These are phyloP conservation scores for Hansenula sp. DNA, from an alignment of 1,139 yeast species.

Conservation along the genomic window DNA sequence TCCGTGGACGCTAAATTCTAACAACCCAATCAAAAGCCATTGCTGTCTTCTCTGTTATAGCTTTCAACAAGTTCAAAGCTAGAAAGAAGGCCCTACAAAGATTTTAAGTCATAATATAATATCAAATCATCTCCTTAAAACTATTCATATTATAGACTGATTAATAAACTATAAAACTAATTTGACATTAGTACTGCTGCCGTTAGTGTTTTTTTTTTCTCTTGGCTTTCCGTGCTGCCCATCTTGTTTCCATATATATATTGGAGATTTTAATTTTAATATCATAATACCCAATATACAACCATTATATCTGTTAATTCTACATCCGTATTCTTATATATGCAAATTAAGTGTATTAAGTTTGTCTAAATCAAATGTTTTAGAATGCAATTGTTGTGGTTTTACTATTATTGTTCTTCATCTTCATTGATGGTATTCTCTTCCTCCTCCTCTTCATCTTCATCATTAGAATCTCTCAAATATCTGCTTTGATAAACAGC, in stretches of 20 bases:
- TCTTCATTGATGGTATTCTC: constrained; percentile 1
- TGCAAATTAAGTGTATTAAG: too few relatives aligned
- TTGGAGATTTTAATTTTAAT: too few relatives aligned
- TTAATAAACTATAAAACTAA: too few relatives aligned
- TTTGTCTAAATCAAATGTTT: too few relatives aligned
- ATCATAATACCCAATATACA: neutral
- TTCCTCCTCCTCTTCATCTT: constrained; percentile 10
- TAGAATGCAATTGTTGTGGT: neutral
- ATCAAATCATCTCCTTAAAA: too few relatives aligned
- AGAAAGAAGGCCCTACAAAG: constrained; percentile 31
- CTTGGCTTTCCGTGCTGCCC: too few relatives aligned
- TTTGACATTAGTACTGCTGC: too few relatives aligned
- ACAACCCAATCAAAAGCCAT: constrained; percentile 5
- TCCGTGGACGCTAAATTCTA: too few relatives aligned
- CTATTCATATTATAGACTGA: too few relatives aligned
- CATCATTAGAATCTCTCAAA: constrained; percentile 18
- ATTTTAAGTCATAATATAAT: constrained; percentile 25
- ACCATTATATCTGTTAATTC: neutral
- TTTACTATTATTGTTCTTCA: neutral
- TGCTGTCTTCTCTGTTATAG: constrained; percentile 26
- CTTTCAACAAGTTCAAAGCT: constrained; percentile 29
- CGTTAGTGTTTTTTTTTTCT: too few relatives aligned
- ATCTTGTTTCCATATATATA: too few relatives aligned
- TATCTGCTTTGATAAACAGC: constrained; percentile 23
- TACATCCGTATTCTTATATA: too few relatives aligned